Evolutionary conservation across 306 rosid species (phyloP), one percentile per base, ranked within the genome.

Genomic region (Comarum palustre): DNA sequence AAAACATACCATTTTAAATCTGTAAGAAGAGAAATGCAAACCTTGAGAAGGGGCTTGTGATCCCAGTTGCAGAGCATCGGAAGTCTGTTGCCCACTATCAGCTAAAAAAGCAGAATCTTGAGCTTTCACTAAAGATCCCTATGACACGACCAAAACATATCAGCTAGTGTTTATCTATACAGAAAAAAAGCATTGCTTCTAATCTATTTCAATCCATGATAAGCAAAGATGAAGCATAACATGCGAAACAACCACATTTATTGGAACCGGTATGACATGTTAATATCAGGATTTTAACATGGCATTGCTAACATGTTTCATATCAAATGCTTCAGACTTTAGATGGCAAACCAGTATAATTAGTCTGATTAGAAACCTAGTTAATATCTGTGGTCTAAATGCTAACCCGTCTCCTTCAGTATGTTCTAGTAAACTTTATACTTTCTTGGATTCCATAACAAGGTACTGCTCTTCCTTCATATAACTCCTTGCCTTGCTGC

Each of bases 31-130:
- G 45, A 24, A 24, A 63, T 74, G 50, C 84, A 75, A 85, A 93
- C 98, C 98, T 87, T 81, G 88, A 19, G 81, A 78, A 77, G 89
- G 64, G 66, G 84, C 75, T 73, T 60, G 84, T 68, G 83, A 71
- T 77, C 75, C 91, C 62, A 76, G 74, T 77, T 86, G 83, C 66
- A 84, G 75, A 69, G 82, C 77, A 82, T 74, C 46, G 14, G 93
- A 73, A 45, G 85, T 83, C 73, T 86, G 96, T 51, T 86, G 83
- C 71, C 90, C 87, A 72, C 79, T 84, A 45, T 86, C 90, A 75
- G 77, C 79, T 58, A 78, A 71, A 66, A 84, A 57, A 25, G 85
- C 55, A 24, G 83, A 80, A 51, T 87, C 88, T 59, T 85, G 90
- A 77, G 84, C 67, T 71, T 82, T 89, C 58, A 70, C 66, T 51